phyloP scores from a whole-genome alignment of 202 grass and related monocot genomes.

The Setaria italica region DNA sequence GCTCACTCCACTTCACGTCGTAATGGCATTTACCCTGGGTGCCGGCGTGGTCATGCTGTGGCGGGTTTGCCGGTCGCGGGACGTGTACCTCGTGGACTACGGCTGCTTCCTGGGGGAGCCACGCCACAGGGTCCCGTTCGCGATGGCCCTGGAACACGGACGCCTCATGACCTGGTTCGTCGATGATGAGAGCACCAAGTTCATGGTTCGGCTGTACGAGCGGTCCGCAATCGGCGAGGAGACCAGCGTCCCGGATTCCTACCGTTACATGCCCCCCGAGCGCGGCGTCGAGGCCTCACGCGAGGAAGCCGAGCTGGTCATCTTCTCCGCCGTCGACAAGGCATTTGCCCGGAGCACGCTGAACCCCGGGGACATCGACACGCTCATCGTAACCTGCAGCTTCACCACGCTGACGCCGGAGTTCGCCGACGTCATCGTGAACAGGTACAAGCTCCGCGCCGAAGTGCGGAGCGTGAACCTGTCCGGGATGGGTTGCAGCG shows the following conservation, averaged over 20 bases:
- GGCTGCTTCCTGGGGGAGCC: constrained; percentile 28
- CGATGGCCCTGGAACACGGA: neutral
- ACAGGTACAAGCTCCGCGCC: constrained; percentile 50
- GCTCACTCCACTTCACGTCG: neutral
- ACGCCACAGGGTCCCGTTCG: neutral
- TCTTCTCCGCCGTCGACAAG: constrained; percentile 44
- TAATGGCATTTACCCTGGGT: neutral
- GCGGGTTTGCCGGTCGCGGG: neutral
- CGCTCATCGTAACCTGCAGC: constrained; percentile 55
- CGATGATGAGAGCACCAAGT: neutral
- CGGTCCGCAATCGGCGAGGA: constrained; percentile 56
- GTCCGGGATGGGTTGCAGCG: constrained; percentile 67
- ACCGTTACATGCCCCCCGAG: constrained; percentile 52
- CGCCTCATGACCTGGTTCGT: neutral
- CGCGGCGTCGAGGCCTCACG: constrained; percentile 48
- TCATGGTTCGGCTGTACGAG: constrained; percentile 18
- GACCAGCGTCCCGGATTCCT: constrained; percentile 51
- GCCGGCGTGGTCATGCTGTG: neutral
- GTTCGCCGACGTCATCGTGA: constrained; percentile 41
- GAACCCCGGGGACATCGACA: constrained; percentile 48
- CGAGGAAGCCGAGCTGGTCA: constrained; percentile 49
- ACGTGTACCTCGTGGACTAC: constrained; percentile 32
- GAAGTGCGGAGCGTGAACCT: constrained; percentile 57
- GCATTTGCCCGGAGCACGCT: constrained; percentile 40
- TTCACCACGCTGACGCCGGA: constrained; percentile 51